Base-by-base conservation (phyloP, 176 grass and related monocot genomes). In the Aegilops speltoides region DNA sequence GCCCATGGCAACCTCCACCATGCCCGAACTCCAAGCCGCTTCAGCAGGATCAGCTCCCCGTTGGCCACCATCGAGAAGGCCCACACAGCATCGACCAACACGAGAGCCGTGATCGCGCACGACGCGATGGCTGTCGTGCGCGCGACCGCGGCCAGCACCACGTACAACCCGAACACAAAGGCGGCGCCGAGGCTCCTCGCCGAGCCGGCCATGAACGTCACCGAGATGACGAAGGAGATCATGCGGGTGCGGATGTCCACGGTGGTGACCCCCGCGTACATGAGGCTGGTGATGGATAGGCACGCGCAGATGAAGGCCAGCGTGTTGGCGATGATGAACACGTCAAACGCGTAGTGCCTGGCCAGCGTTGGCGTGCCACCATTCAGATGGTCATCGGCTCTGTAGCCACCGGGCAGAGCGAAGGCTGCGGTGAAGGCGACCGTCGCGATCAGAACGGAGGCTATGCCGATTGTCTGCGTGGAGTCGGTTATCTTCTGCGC, bases 381-480 rank as follows among this genome's bases (percentile, higher is more conserved):
- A 6, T 23, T 8, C 16, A 4, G 4, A 8, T 88, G 8, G 14
- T 67, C 67, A 0, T 25, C 38, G 17, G 4, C 46, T 45, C 56
- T 2, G 34, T 81, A 79, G 60, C 69, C 82, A 2, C 88, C 88
- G 4, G 83, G 88, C 7, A 75, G 43, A 2, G 88, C 33, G 4
- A 89, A 85, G 0, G 68, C 88, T 1, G 88, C 88, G 2, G 88
- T 48, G 61, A 89, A 89, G 3, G 88, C 79, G 0, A 84, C 88
- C 25, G 88, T 89, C 3, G 88, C 59, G 1, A 89, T 73, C 19
- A 89, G 83, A 7, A 89, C 88, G 45, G 88, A 75, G 15, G 45
- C 69, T 15, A 89, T 68, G 69, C 88, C 88, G 45, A 89, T 73
- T 45, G 73, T 85, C 62, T 89, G 88, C 10, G 88, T 40, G 33